Percentiles rank a stretch among this genome's conserved stretches.
phyloP scores from a whole-genome alignment of 805 yeast genomes.

The Naumovozyma dairenensis region DNA sequence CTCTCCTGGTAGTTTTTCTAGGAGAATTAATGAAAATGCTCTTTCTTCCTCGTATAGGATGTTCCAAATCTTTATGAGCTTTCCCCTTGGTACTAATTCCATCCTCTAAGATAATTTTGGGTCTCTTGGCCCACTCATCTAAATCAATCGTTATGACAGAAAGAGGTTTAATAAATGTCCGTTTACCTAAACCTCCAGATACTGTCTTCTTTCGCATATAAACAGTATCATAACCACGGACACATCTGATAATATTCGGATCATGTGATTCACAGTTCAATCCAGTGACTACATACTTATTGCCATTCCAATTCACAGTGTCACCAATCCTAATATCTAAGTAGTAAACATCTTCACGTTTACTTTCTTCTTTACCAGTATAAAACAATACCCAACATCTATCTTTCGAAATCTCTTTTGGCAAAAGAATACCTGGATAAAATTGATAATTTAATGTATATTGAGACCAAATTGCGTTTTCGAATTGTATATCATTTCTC shows the following conservation, averaged over 20 bases:
- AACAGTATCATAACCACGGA: constrained; percentile 52
- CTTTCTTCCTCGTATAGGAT: constrained; percentile 18
- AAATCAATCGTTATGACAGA: constrained; percentile 27
- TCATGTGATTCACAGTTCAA: constrained; percentile 26
- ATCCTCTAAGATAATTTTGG: constrained; percentile 20
- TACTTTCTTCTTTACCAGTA: constrained; percentile 11
- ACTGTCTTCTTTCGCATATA: constrained; percentile 26
- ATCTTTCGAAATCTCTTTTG: constrained; percentile 12
- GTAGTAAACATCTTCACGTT: constrained; percentile 30
- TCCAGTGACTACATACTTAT: constrained; percentile 38
- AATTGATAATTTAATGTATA: constrained; percentile 34
- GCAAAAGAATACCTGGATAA: constrained; percentile 40
- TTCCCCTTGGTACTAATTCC: constrained; percentile 8
- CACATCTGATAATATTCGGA: constrained; percentile 35
- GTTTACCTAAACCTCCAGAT: constrained; percentile 14
- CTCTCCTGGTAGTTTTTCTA: constrained; percentile 1
- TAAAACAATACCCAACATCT: constrained; percentile 16
- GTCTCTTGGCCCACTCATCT: constrained; percentile 29
- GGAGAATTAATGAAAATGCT: constrained; percentile 7
- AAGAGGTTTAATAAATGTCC: constrained; percentile 17
- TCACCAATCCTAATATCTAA: constrained; percentile 55
- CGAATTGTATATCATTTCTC: constrained; percentile 23
- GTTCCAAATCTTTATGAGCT: constrained; percentile 10
- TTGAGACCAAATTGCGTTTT: constrained; percentile 44
- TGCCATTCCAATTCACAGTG: constrained; percentile 30